Base-by-base conservation (phyloP, 345 rosid genomes). In the Zanthoxylum bungeanum region DNA sequence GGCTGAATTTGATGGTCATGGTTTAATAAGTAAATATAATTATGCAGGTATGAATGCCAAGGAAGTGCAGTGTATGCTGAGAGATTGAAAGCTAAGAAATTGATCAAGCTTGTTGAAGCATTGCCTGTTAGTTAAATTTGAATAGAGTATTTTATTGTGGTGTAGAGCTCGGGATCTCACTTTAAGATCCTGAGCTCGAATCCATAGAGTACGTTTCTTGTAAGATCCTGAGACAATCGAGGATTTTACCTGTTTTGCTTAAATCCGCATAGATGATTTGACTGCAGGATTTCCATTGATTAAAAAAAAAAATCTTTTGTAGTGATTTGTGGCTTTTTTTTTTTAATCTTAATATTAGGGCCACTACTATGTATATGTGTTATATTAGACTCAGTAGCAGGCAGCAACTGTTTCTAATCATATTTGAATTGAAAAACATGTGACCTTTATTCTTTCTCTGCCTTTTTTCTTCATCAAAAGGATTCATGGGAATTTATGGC, bases 11-110 rank as follows among this genome's bases (percentile, higher is more conserved):
- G 4, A 60, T 50, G 12, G 2, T 56, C 62, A n/a, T 28, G 4
- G n/a, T n/a, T n/a, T n/a, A n/a, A n/a, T n/a, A n/a, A n/a, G n/a
- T n/a, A n/a, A n/a, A n/a, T n/a, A 3, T 22, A 22, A 17, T 37
- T 42, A 11, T 83, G 75, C 85, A 91, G 94, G 73, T 75, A 80
- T 62, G 91, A 86, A 52, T 73, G 80, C 68, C 88, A 84, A 60
- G 88, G 85, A 28, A 81, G 73, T 70, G 89, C 86, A 59, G 81
- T 74, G 16, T 62, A 80, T 59, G 80, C 87, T 19, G 97, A 92
- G 71, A 86, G 91, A 77, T 73, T 92, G 83, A 86, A 82, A 74
- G 79, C 85, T 75, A 87, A 81, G 79, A 92, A 92, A 70, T 31
- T 89, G 62, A 69, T 69, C 77, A 89, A 90, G 79, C 81, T 93